Base-by-base conservation (phyloP, 495 filamentous ascomycete species). In the Penicillium pulvis region DNA sequence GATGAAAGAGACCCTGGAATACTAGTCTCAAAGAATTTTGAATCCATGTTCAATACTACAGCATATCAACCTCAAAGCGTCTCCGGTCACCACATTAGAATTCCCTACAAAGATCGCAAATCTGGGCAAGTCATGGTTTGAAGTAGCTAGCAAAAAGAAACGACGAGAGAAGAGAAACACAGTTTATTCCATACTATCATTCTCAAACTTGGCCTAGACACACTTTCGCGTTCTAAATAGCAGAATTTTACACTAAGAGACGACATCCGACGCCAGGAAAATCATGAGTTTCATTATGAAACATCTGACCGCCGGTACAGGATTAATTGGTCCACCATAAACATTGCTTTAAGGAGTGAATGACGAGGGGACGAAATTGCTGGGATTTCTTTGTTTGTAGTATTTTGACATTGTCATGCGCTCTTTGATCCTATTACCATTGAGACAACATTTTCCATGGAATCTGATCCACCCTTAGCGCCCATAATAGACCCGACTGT, bases 1-100 rank as follows among this genome's bases (percentile, higher is more conserved):
- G 6, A 87, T 88, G 51, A 84, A 84, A 63, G 78, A 75, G 45
- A 78, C 79, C 0, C 67, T 88, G 16, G 76, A 84, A 41, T 89
- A 87, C 60, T 89, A 45, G 42, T 7, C 10, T 36, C 33, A 36
- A 14, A 9, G 14, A 12, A 36, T 11, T 2, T 36, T 36, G 8
- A 36, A 11, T 12, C 10, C 33, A 36, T 1, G 10, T 36, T 12
- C 12, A 36, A 36, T 4, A 33, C 31, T 1, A 36, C 10, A 36
- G 33, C 33, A 36, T 36, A 36, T 36, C 9, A 36, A 12, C 10
- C 33, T 11, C 10, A 9, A 14, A 36, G 12, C 3, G 20, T 36
- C 12, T 0, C 9, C 9, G 12, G 33, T 36, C 10, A 9, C 2
- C 0, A 36, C 10, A 36, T 0, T 36, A 36, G 33, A 36, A 36